Evolutionary conservation across 257 asterid species (phyloP).

Genomic region (Rubia yunnanensis): DNA sequence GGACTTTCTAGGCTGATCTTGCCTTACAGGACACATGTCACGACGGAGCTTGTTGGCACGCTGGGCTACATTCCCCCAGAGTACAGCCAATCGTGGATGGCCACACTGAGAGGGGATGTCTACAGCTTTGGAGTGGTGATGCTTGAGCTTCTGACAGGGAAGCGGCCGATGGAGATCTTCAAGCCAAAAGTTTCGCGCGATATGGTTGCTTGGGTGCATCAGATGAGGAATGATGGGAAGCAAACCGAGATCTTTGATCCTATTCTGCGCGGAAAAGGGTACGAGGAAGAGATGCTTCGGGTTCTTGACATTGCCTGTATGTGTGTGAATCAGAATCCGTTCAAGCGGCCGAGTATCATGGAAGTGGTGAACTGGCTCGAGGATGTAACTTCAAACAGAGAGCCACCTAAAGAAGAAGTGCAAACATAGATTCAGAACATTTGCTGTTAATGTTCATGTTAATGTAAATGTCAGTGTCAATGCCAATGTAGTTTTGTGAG

Average conservation of each 20-base stretch:
- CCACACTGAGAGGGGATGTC: slow-evolving; percentile 88
- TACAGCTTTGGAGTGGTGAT: slow-evolving; percentile 91
- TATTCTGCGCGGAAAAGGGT: slow-evolving; percentile 54
- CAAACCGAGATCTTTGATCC: slow-evolving; percentile 72
- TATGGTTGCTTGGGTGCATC: slow-evolving; percentile 71
- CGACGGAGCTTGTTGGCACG: slow-evolving; percentile 93
- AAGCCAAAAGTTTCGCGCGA: slow-evolving; percentile 70
- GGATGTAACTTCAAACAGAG: slow-evolving; percentile 37
- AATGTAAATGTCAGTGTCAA: slow-evolving; percentile 10
- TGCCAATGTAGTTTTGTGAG: slow-evolving; percentile 1
- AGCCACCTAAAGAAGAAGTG: slow-evolving; percentile 23
- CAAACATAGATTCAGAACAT: slow-evolving; percentile 11
- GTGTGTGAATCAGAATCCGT: slow-evolving; percentile 76
- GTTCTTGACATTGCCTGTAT: slow-evolving; percentile 80
- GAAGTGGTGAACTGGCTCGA: slow-evolving; percentile 78
- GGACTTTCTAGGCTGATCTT: slow-evolving; percentile 81
- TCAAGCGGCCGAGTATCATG: slow-evolving; percentile 73
- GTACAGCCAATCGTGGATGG: slow-evolving; percentile 92
- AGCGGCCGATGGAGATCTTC: slow-evolving; percentile 80
- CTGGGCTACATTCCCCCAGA: slow-evolving; percentile 97
- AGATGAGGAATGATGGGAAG: slow-evolving; percentile 63
- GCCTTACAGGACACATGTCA: slow-evolving; percentile 86
- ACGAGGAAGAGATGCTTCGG: slow-evolving; percentile 66
- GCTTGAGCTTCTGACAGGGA: slow-evolving; percentile 81
- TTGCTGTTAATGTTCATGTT: slow-evolving; percentile 36